These are phyloP conservation scores for Paracorniculantispora psalliotae DNA, from an alignment of 2,329 filamentous ascomycete genomes.

Conservation along the genomic window DNA sequence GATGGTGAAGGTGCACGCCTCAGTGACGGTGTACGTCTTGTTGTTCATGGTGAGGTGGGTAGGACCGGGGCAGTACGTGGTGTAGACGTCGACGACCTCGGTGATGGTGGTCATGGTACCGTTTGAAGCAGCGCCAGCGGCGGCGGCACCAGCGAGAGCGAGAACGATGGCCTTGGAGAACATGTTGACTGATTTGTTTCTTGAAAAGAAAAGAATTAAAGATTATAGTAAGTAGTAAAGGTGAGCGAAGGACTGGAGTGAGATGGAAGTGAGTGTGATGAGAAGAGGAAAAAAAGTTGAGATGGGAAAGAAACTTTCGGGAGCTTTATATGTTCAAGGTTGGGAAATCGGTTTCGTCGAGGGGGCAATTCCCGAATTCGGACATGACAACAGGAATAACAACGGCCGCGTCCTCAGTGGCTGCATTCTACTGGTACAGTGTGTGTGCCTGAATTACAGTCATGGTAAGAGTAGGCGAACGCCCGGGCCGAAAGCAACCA, in stretches of 20 bases:
- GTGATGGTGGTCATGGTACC: constrained; percentile 25
- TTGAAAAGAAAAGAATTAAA: too few relatives aligned
- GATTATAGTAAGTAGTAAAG: too few relatives aligned
- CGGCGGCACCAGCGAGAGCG: constrained; percentile 22
- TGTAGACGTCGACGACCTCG: constrained; percentile 31
- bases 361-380: too few relatives aligned
- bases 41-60: constrained; percentile 47
- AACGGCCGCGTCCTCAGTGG: too few relatives aligned
- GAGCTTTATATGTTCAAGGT: constrained; percentile 5
- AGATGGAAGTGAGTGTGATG: not conserved
- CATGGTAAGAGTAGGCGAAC: not conserved
- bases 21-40: constrained; percentile 49
- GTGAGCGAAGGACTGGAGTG: constrained; percentile 2
- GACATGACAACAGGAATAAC: too few relatives aligned
- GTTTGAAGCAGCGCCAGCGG: constrained; percentile 14
- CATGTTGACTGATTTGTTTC: constrained; percentile 26
- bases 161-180: constrained; percentile 24
- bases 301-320: not conserved
- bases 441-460: too few relatives aligned
- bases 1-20: constrained; percentile 51
- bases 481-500: not conserved
- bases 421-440: too few relatives aligned
- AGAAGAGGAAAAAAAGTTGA: not conserved
- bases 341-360: too few relatives aligned
- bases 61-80: constrained; percentile 41